Percentiles rank a stretch among this genome's conserved stretches.
phyloP scores from a whole-genome alignment of 75 land plant species.

The Pinus tabuliformis region DNA sequence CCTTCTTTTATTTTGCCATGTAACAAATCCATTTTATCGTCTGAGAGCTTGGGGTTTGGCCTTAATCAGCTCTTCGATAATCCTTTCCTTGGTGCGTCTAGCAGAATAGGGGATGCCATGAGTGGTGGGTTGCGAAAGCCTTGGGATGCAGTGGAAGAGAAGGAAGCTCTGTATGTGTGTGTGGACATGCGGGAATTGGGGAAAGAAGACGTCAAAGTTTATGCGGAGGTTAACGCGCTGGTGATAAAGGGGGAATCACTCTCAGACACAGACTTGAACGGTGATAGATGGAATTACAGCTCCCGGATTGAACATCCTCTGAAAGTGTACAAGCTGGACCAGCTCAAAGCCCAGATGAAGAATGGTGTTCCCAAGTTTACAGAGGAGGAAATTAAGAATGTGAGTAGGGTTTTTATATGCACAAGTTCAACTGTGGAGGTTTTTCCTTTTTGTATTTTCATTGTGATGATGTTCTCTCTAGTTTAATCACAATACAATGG shows the following conservation, averaged over 20 bases:
- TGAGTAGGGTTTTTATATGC: too few relatives aligned
- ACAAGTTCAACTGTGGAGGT: too few relatives aligned
- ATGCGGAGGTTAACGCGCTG: constrained; percentile 40
- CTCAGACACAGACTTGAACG: neutral
- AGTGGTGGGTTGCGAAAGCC: constrained; percentile 2
- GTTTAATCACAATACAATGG: too few relatives aligned
- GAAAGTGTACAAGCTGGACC: too few relatives aligned
- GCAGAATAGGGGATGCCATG: neutral
- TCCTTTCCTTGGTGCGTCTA: constrained; percentile 15
- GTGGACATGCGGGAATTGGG: constrained; percentile 61
- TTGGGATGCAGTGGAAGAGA: constrained; percentile 42
- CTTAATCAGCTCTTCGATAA: constrained; percentile 39
- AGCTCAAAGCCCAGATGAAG: too few relatives aligned
- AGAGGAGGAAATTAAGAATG: too few relatives aligned
- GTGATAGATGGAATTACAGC: neutral
- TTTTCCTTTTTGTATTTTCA: too few relatives aligned
- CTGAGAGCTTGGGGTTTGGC: neutral
- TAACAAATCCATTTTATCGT: neutral
- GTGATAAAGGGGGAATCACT: constrained; percentile 31
- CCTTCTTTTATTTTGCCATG: too few relatives aligned
- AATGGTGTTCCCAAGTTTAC: too few relatives aligned
- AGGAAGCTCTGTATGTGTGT: constrained; percentile 24
- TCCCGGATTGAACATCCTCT: too few relatives aligned
- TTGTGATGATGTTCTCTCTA: too few relatives aligned
- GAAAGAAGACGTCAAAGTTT: constrained; percentile 42